Evolutionary conservation across 164 flowering plant genomes (phyloP).

Genomic region (Buxus sempervirens): DNA sequence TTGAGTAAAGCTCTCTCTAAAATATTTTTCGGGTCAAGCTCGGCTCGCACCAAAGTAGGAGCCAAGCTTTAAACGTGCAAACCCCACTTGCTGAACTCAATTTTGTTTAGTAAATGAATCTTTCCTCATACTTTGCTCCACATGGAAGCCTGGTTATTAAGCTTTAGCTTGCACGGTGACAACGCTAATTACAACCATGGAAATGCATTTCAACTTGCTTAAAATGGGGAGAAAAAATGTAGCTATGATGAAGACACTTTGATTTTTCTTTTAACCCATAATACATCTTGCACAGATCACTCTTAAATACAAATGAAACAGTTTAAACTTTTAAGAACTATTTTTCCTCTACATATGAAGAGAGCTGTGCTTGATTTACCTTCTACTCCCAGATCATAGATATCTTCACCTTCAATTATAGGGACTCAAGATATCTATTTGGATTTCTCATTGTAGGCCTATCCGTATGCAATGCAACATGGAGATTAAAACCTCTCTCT

Average conservation of each 20-base stretch:
- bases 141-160: too few species aligned
- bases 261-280: not conserved
- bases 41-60: too few species aligned
- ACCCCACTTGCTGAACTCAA: too few species aligned
- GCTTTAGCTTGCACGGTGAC: too few species aligned
- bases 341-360: too few species aligned
- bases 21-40: too few species aligned
- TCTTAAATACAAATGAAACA: not conserved
- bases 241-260: not conserved
- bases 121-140: too few species aligned
- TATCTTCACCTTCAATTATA: not conserved
- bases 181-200: too few species aligned
- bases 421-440: not conserved
- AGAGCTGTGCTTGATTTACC: too few species aligned
- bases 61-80: too few species aligned
- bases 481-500: conserved; percentile 6
- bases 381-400: not conserved
- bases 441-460: conserved; percentile 23
- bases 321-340: not conserved
- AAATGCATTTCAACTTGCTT: conserved; percentile 1
- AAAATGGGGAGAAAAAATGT: conserved; percentile 5
- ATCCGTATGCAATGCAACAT: conserved; percentile 42
- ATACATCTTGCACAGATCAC: not conserved
- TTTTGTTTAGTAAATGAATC: too few species aligned
- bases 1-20: too few species aligned